phyloP scores from a whole-genome alignment of 768 basidiomycete species.

The Lactarius sp. region DNA sequence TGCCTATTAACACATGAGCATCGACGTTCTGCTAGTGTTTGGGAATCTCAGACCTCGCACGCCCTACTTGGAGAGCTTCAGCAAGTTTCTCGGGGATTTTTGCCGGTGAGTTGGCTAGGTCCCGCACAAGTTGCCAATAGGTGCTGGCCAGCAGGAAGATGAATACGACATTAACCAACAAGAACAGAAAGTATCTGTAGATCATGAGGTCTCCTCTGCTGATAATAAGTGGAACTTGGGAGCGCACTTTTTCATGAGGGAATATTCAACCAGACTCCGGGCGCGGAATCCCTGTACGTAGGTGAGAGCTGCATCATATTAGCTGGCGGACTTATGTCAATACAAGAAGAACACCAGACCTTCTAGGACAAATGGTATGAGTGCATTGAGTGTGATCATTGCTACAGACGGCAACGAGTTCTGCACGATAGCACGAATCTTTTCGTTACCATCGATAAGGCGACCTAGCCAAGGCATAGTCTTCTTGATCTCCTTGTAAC shows the following conservation, averaged over 20 bases:
- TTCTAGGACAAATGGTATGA: slow-evolving; percentile 85
- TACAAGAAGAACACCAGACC: slow-evolving; percentile 39
- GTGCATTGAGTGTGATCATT: slow-evolving; percentile 84
- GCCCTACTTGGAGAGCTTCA: slow-evolving; percentile 69
- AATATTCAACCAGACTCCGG: slow-evolving; percentile 90
- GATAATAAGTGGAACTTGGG: slow-evolving; percentile 12
- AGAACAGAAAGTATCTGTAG: slow-evolving; percentile 85
- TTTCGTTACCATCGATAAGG: slow-evolving; percentile 78
- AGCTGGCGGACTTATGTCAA: background rate
- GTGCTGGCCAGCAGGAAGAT: slow-evolving; percentile 91
- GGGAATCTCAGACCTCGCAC: slow-evolving; percentile 48
- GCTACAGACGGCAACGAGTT: slow-evolving; percentile 91
- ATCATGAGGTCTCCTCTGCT: background rate
- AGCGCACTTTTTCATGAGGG: slow-evolving; percentile 81
- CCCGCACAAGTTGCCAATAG: slow-evolving; percentile 85
- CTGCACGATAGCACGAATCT: slow-evolving; percentile 83
- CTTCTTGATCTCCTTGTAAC: slow-evolving; percentile 91
- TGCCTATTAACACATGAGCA: slow-evolving; percentile 40
- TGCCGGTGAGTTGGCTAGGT: slow-evolving; percentile 88
- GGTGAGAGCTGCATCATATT: slow-evolving; percentile 48
- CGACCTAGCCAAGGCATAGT: slow-evolving; percentile 79
- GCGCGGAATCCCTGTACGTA: slow-evolving; percentile 90
- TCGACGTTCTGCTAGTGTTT: slow-evolving; percentile 15
- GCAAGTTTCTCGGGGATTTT: slow-evolving; percentile 95
- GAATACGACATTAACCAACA: slow-evolving; percentile 89